Conservation (phyloP, 1,139 yeast species). For the Yamadazyma aaseri region DNA sequence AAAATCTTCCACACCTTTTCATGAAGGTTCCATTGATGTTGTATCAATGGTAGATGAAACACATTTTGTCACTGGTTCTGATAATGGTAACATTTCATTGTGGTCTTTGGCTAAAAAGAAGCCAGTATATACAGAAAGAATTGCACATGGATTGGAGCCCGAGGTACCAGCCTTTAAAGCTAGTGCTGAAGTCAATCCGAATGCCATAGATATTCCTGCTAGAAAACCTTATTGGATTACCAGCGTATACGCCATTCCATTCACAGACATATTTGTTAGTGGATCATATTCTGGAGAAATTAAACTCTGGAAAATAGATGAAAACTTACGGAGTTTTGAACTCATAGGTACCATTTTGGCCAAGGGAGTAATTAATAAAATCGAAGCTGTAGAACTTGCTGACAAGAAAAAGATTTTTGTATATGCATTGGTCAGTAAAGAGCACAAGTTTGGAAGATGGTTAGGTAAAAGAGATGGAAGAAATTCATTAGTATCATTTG, state of each 20-base stretch:
- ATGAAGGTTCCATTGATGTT: constrained; percentile 90
- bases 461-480: constrained; percentile 40
- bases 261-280: constrained; percentile 74
- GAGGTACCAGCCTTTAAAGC: constrained; percentile 46
- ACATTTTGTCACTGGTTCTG: constrained; percentile 91
- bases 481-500: constrained; percentile 40
- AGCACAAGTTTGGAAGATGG: constrained; percentile 91
- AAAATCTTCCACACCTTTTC: constrained; percentile 41
- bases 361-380: constrained; percentile 70
- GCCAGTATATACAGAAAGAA: constrained; percentile 66
- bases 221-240: constrained; percentile 86
- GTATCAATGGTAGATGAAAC: constrained; percentile 91
- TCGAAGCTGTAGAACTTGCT: constrained; percentile 62
- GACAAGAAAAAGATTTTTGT: constrained; percentile 52
- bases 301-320: constrained; percentile 74
- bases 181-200: constrained; percentile 63
- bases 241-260: constrained; percentile 82
- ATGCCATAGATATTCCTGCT: constrained; percentile 57
- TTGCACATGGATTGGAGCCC: constrained; percentile 78
- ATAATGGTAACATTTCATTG: constrained; percentile 81
- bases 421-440: constrained; percentile 72
- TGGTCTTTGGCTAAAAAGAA: constrained; percentile 93
- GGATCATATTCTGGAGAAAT: constrained; percentile 87
- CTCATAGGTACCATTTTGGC: constrained; percentile 56
- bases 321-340: constrained; percentile 59